Evolutionary conservation across 192 early-diverging fungal species (phyloP).

Genomic region (Backusella tarrabulga): DNA sequence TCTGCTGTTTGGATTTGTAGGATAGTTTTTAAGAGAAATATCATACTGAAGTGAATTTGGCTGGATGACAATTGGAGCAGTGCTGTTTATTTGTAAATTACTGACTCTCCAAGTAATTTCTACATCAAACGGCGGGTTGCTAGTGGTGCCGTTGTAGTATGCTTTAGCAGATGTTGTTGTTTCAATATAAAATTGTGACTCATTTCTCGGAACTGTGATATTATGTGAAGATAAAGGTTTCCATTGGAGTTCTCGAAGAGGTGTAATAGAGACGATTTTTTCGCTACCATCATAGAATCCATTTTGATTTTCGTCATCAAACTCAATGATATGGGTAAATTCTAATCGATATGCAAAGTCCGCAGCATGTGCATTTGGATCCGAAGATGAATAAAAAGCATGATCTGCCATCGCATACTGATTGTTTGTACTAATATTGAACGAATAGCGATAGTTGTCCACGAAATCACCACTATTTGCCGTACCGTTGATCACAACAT

Average conservation of each 20-base stretch:
- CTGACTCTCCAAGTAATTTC: conserved; percentile 10
- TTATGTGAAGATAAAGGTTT: conserved; percentile 17
- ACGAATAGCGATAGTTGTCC: conserved; percentile 27
- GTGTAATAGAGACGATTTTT: conserved; percentile 14
- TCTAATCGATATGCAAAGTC: conserved; percentile 34
- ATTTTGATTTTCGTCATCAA: conserved; percentile 34
- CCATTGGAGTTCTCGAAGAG: conserved; percentile 27
- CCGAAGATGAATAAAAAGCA: conserved; percentile 31
- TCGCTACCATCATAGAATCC: conserved; percentile 28
- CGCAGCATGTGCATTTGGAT: conserved; percentile 20
- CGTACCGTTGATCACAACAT: conserved; percentile 33
- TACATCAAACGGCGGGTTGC: conserved; percentile 16
- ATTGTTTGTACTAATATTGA: conserved; percentile 20
- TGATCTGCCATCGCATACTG: conserved; percentile 19
- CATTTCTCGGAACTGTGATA: conserved; percentile 21
- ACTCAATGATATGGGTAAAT: conserved; percentile 31
- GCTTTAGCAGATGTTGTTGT: conserved; percentile 20
- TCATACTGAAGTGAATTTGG: conserved; percentile 38
- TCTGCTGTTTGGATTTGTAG: background rate
- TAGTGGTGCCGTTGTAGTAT: conserved; percentile 2
- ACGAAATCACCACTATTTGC: conserved; percentile 11
- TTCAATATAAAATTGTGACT: conserved; percentile 17
- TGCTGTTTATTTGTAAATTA: conserved; percentile 34
- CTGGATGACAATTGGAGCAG: conserved; percentile 22
- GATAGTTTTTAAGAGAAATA: conserved; percentile 23